Conservation (phyloP, 108 stramenopile genomes). For the Skeletonema costatum region DNA sequence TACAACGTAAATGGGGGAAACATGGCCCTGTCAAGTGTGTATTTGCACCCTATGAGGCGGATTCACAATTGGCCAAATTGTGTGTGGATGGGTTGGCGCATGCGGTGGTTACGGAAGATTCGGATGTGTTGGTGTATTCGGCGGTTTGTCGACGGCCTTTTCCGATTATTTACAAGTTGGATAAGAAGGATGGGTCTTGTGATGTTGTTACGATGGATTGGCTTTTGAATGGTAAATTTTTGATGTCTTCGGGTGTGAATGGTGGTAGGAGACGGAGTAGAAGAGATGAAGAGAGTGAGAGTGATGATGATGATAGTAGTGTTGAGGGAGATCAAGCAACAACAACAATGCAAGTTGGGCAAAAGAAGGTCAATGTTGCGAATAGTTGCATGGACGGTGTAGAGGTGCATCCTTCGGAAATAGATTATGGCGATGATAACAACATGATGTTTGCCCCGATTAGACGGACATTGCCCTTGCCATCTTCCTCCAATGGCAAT, state of each 20-base stretch:
- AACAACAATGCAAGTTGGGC: constrained; percentile 3
- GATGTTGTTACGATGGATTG: constrained; percentile 83
- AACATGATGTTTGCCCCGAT: constrained; percentile 39
- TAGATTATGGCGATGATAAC: constrained; percentile 34
- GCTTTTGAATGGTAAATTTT: constrained; percentile 56
- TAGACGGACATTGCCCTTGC: constrained; percentile 21
- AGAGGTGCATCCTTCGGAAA: constrained; percentile 12
- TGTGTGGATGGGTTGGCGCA: constrained; percentile 75
- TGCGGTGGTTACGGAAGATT: constrained; percentile 93
- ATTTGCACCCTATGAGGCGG: constrained; percentile 96
- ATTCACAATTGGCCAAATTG: constrained; percentile 93
- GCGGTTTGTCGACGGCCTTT: constrained; percentile 59
- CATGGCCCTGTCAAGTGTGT: constrained; percentile 59
- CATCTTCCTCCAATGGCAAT: constrained; percentile 3
- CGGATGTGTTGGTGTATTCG: constrained; percentile 82
- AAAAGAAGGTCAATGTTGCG: neutral
- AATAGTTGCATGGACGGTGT: neutral
- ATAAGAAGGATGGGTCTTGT: constrained; percentile 70
- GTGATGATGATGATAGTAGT: neutral
- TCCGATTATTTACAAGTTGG: constrained; percentile 85
- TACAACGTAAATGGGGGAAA: constrained; percentile 26
- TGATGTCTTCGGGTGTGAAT: neutral
- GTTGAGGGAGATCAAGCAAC: constrained; percentile 1
- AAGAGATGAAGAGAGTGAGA: neutral
- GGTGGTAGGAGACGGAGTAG: constrained; percentile 3